phyloP scores from a whole-genome alignment of 1,139 yeast genomes.

The Trichomonascaceae sp. region DNA sequence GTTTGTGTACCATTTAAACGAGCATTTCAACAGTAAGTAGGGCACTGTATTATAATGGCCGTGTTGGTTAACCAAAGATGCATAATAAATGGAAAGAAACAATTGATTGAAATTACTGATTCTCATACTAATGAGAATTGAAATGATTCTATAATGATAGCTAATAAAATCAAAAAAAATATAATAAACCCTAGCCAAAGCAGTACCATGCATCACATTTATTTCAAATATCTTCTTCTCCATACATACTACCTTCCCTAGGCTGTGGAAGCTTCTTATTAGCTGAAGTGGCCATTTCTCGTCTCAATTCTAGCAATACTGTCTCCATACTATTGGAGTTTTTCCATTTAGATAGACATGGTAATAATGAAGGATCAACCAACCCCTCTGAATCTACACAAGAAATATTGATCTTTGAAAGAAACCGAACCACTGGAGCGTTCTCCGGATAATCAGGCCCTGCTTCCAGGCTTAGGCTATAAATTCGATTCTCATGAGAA shows the following conservation, averaged over 20 bases:
- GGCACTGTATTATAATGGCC: conserved; percentile 21
- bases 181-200: not conserved
- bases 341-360: conserved; percentile 78
- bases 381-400: conserved; percentile 72
- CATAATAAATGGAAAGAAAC: conserved; percentile 4
- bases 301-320: conserved; percentile 73
- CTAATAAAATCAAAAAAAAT: no score
- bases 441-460: conserved; percentile 80
- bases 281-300: conserved; percentile 75
- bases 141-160: no score
- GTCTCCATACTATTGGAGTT: conserved; percentile 89
- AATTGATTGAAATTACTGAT: conserved; percentile 43
- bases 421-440: conserved; percentile 77
- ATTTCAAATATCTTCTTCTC: not conserved
- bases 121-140: conserved; percentile 31
- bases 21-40: conserved; percentile 17
- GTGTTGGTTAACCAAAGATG: not conserved
- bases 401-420: conserved; percentile 82
- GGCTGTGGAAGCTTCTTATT: conserved; percentile 90
- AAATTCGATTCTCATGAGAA: conserved; percentile 87
- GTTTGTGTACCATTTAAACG: conserved; percentile 23
- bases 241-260: conserved; percentile 72
- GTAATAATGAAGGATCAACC: conserved; percentile 56
- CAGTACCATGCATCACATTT: not conserved
- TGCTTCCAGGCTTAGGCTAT: conserved; percentile 73